Conservation (phyloP, 2,329 filamentous ascomycete genomes). For the Exophiala aquamarina region DNA sequence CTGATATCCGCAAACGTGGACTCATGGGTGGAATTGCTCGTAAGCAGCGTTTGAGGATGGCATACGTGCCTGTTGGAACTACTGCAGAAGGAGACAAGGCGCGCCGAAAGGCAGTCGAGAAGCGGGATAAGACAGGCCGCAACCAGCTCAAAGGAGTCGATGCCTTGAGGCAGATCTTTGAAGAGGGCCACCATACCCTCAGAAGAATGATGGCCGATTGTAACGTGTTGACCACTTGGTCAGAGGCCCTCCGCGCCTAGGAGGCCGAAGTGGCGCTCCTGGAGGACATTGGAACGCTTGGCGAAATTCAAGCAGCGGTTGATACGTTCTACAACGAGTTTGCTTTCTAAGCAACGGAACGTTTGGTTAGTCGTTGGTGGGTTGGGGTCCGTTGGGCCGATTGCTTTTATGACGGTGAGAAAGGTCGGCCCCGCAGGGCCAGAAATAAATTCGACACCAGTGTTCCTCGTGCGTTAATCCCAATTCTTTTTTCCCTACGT, state of each 20-base stretch:
- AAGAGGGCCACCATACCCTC: neutral
- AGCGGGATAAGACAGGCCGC: constrained; percentile 7
- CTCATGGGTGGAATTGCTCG: constrained; percentile 16
- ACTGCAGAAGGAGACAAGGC: neutral
- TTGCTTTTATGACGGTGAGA: neutral
- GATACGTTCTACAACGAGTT: neutral
- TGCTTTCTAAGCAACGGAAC: neutral
- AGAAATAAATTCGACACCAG: neutral
- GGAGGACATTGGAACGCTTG: neutral
- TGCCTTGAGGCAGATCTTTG: neutral
- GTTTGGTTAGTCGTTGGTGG: neutral
- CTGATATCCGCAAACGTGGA: constrained; percentile 13
- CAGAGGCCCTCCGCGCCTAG: neutral
- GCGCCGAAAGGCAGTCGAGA: constrained; percentile 12
- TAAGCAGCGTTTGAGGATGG: constrained; percentile 2
- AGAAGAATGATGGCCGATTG: neutral
- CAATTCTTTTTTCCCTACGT: neutral
- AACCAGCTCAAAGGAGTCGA: constrained; percentile 5
- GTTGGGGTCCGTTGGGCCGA: neutral
- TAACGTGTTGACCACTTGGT: neutral
- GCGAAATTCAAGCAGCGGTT: neutral
- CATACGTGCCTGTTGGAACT: constrained; percentile 4
- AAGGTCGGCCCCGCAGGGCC: neutral
- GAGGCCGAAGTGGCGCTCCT: neutral
- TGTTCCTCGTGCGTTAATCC: neutral